These are phyloP conservation scores for Leccinum boreale DNA, from an alignment of 768 basidiomycete genomes.

Conservation along the genomic window DNA sequence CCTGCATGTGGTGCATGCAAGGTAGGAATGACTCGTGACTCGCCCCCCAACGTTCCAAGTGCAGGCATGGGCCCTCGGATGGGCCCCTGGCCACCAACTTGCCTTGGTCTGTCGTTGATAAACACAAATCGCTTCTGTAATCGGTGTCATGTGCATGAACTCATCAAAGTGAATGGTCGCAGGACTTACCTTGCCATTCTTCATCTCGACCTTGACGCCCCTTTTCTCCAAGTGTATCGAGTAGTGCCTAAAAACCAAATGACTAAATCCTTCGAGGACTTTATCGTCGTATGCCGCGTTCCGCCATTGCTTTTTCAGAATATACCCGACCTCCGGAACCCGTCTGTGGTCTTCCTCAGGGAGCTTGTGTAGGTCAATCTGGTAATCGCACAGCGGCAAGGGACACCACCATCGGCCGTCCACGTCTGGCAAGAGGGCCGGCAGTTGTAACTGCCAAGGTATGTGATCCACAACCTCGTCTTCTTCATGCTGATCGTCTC, in stretches of 20 bases:
- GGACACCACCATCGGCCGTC: conserved; percentile 55
- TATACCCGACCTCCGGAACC: conserved; percentile 20
- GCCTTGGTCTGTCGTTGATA: conserved; percentile 5
- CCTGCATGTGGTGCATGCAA: conserved; percentile 15
- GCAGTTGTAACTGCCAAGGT: conserved; percentile 34
- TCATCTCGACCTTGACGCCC: conserved; percentile 16
- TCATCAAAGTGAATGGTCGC: not conserved
- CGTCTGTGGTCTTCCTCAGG: conserved; percentile 30
- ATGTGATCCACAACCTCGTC: conserved; percentile 30
- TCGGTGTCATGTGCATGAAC: not conserved
- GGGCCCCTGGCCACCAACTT: not conserved
- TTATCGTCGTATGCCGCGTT: conserved; percentile 31
- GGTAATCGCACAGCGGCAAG: conserved; percentile 38
- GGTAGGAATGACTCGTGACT: conserved; percentile 23
- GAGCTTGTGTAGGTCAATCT: conserved; percentile 45
- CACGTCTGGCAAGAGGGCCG: conserved; percentile 40
- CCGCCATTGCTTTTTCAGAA: conserved; percentile 36
- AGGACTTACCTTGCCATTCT: conserved; percentile 18
- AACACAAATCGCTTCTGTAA: conserved; percentile 13
- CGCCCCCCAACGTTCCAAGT: conserved; percentile 23
- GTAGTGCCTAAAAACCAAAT: conserved; percentile 29
- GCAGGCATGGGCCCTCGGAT: conserved; percentile 23
- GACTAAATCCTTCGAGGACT: conserved; percentile 22
- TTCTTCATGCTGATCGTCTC: conserved; percentile 18
- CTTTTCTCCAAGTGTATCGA: conserved; percentile 17